Evolutionary conservation across 257 asterid genomes (phyloP).

Genomic region (Solanum medicagineum): DNA sequence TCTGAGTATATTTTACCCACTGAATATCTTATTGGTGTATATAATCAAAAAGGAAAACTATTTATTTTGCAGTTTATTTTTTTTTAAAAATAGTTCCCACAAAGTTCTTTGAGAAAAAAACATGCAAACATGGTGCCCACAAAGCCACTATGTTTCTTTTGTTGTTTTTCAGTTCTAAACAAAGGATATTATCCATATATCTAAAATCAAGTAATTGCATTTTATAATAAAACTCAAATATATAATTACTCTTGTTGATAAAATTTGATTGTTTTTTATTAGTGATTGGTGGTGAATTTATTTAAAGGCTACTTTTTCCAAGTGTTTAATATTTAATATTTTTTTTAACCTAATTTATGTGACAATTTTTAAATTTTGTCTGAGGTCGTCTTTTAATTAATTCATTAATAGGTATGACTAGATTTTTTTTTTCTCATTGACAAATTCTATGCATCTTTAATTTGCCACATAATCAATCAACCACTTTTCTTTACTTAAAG

Average conservation of each 20-base stretch:
- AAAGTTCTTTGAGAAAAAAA: neutral
- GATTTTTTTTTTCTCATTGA: neutral
- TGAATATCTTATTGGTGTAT: too few species aligned
- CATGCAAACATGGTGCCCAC: neutral
- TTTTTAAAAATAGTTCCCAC: neutral
- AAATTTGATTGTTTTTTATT: neutral
- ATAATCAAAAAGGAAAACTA: neutral
- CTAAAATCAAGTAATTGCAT: neutral
- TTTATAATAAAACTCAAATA: neutral
- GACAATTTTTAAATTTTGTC: too few species aligned
- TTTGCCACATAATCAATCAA: neutral
- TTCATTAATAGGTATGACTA: too few species aligned
- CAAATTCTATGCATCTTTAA: neutral
- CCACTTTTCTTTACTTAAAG: neutral
- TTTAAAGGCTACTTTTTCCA: neutral
- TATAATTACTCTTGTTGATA: neutral
- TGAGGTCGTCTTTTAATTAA: too few species aligned
- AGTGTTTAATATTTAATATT: too few species aligned
- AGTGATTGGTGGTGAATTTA: neutral
- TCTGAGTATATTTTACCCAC: too few species aligned
- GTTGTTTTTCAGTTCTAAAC: neutral
- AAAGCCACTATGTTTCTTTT: neutral
- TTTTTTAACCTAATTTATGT: too few species aligned
- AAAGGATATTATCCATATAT: neutral
- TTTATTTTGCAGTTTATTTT: neutral